Percentiles rank a stretch among this genome's conserved stretches.
phyloP scores from a whole-genome alignment of 164 flowering plant species.

The Malania oleifera region DNA sequence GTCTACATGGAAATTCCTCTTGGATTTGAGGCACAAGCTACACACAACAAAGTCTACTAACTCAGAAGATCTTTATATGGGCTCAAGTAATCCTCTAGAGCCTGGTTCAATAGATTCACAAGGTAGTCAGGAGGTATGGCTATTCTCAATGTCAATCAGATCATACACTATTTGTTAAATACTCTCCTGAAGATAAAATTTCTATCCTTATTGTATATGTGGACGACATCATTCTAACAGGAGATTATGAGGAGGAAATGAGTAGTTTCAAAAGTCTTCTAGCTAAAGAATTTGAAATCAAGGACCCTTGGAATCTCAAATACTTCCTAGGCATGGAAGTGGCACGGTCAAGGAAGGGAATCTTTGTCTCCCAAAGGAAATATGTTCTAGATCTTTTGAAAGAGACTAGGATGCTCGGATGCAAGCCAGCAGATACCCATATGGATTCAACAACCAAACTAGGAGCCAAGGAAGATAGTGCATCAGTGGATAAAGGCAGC shows the following conservation, averaged over 20 bases:
- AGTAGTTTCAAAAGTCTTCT: not conserved
- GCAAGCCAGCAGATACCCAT: not conserved
- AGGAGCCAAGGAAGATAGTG: not conserved
- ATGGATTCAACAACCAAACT: too few relatives aligned
- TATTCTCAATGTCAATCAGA: not conserved
- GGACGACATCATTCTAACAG: not conserved
- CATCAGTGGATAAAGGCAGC: constrained; percentile 1
- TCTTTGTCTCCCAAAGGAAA: too few relatives aligned
- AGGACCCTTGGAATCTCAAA: not conserved
- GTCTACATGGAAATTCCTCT: not conserved
- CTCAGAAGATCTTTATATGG: not conserved
- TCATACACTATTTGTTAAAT: not conserved
- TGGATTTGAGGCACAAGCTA: not conserved
- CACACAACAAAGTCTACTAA: not conserved
- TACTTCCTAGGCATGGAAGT: not conserved
- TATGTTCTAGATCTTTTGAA: not conserved
- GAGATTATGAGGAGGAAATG: not conserved
- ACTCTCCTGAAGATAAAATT: not conserved
- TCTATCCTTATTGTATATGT: not conserved
- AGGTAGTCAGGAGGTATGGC: not conserved
- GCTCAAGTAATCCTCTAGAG: not conserved
- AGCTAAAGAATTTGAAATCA: not conserved
- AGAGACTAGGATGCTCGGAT: not conserved
- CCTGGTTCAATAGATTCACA: not conserved
- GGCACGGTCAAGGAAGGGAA: not conserved